These are phyloP conservation scores for Penicillium antarcticum DNA, from an alignment of 495 filamentous ascomycete genomes.

Conservation along the genomic window DNA sequence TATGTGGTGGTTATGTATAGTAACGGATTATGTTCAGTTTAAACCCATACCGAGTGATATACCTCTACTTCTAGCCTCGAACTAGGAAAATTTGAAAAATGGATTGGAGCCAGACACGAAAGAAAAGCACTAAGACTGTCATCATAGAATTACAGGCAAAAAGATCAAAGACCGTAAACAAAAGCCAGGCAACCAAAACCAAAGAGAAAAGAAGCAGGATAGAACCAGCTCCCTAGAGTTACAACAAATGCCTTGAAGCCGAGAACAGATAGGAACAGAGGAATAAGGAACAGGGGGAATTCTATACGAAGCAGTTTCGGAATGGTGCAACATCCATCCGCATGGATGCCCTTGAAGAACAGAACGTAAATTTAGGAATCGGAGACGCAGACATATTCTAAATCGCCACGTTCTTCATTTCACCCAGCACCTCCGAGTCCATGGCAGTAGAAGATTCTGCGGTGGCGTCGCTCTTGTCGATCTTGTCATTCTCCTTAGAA, in stretches of 20 bases:
- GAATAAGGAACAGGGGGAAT: constrained; percentile 6
- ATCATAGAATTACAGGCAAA: constrained; percentile 41
- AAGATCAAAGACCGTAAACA: constrained; percentile 17
- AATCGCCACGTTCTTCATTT: constrained; percentile 58
- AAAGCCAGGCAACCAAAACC: constrained; percentile 16
- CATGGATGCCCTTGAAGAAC: constrained; percentile 25
- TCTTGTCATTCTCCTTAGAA: constrained; percentile 29
- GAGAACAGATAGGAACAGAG: constrained; percentile 5
- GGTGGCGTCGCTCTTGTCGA: constrained; percentile 27
- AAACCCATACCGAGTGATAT: constrained; percentile 2
- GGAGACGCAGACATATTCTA: constrained; percentile 20
- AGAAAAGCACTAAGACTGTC: constrained; percentile 31
- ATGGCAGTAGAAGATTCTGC: constrained; percentile 25
- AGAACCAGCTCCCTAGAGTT: constrained; percentile 26
- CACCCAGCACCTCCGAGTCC: constrained; percentile 44
- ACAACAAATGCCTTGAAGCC: constrained; percentile 29
- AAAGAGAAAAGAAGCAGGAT: constrained; percentile 1
- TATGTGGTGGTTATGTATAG: neutral
- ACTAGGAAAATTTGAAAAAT: neutral
- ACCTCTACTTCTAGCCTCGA: neutral
- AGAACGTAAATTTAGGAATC: constrained; percentile 10
- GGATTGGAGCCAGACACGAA: constrained; percentile 14
- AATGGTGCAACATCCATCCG: constrained; percentile 19
- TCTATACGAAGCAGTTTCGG: constrained; percentile 29
- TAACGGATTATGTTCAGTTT: constrained; percentile 3